A percentile compares a stretch with the other conserved stretches of the same genome.
phyloP scores from a whole-genome alignment of 331 rosid species.

The Telfairia occidentalis region DNA sequence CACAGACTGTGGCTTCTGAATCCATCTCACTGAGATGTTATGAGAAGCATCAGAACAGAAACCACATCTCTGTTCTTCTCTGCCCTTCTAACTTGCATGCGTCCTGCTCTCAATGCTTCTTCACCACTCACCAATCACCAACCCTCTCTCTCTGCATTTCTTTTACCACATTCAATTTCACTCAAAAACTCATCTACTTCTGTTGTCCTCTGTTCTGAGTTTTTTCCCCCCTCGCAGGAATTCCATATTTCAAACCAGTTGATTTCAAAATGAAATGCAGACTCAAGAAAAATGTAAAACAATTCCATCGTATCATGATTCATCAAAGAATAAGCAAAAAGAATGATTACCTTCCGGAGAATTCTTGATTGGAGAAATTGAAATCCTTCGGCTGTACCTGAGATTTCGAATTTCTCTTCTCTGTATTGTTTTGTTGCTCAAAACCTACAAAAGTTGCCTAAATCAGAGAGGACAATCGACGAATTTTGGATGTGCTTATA shows the following conservation, averaged over 20 bases:
- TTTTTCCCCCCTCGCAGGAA: too few relatives aligned
- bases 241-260: background rate
- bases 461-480: background rate
- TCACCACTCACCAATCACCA: too few relatives aligned
- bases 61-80: background rate
- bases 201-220: background rate
- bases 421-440: background rate
- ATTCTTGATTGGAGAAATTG: background rate
- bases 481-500: background rate
- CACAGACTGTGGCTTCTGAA: background rate
- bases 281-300: background rate
- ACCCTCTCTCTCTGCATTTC: background rate
- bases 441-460: background rate
- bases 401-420: background rate
- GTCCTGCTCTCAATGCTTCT: too few relatives aligned
- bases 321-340: background rate
- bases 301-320: background rate
- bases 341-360: background rate
- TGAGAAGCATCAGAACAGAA: conserved; percentile 2
- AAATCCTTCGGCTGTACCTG: background rate
- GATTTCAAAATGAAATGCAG: background rate
- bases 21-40: background rate
- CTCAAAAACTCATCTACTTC: background rate
- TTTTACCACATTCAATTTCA: background rate
- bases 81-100: too few relatives aligned